Base-by-base conservation (phyloP, 495 filamentous ascomycete genomes). In the Thozetella sp. region DNA sequence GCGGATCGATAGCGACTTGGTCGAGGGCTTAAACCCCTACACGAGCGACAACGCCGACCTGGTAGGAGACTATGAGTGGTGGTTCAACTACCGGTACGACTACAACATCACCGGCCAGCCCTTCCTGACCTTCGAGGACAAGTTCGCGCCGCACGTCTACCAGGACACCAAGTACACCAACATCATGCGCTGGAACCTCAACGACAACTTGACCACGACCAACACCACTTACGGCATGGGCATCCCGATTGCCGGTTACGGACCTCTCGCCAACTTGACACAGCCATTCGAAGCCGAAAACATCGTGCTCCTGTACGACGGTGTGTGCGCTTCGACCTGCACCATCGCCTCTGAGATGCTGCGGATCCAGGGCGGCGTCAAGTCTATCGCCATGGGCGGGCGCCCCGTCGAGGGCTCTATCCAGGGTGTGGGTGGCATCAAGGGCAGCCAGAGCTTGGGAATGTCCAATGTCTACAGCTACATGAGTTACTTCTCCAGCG, bases 271-370 rank as follows among this genome's bases (percentile, higher is more conserved):
- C 30, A 76, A 79, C 56, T 74, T 76, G 64, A 74, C 72, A 2
- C 75, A 75, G 24, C 76, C 76, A 6, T 79, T 79, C 51, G 66
- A 25, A 2, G 15, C 43, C 1, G 55, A 25, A 3, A 34, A 60
- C 23, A 61, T 56, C 54, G 54, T 62, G 15, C 15, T 37, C 6
- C 30, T 37, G 30, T 37, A 37, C 30, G 83, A 87, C 59, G 83
- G 84, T 57, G 79, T 78, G 65, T 87, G 84, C 64, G 79, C 79
- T n/a, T 84, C 80, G 15, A 85, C 84, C 9, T 87, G 84, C 65
- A 77, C 78, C 6, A 75, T 84, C 67, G 86, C 86, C 67, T 67
- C 71, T 34, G 79, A 86, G 58, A 71, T 85, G 25, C 80, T 86
- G 81, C 78, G 78, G 11, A 70, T 76, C 56, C 75, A 81, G 66